Base-by-base conservation (phyloP, 2,329 filamentous ascomycete species). In the Spiromastix sp. region DNA sequence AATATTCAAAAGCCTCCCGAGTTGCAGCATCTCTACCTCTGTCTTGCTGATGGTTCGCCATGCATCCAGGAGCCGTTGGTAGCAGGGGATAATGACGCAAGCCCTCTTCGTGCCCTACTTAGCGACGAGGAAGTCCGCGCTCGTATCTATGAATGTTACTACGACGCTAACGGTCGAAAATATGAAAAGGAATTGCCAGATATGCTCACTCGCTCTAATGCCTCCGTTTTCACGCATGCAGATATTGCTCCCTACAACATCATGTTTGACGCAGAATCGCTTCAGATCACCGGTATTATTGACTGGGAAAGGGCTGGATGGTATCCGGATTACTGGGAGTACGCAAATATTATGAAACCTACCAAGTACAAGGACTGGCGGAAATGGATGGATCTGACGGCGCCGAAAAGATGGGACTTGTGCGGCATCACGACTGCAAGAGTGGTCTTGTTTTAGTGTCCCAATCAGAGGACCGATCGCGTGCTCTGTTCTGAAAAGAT, bases 221-320 rank as follows among this genome's bases (percentile, higher is more conserved):
- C 12, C 7, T 44, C 48, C 7, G 44, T 53, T n/a, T 54, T 58
- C 40, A 53, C 55, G 4, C 57, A 60, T 35, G 49, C 40, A 3
- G 53, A 58, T 38, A 49, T 59, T 37, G 51, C 54, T 27, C 48
- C 45, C 5, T 49, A 51, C 28, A 60, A 59, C 36, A 49, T 60
- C 37, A 50, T 60, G 34, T 28, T 58, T 15, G 39, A 51, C 18
- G 15, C 16, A 19, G 29, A 42, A 26, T 35, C 36, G 2, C 32
- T 36, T n/a, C 30, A 37, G 19, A 39, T 38, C 16, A 41, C 60
- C 2, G 50, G 53, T 5, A 44, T 66, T 12, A 50, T 66, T 34
- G 59, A 63, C 48, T 66, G 57, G 61, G 60, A 63, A 37, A 54
- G 37, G 26, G 49, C 57, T 15, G 57, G 58, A 9, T 63, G 55